Conservation (phyloP, 148 eudicot species). For the Beta vulgaris region DNA sequence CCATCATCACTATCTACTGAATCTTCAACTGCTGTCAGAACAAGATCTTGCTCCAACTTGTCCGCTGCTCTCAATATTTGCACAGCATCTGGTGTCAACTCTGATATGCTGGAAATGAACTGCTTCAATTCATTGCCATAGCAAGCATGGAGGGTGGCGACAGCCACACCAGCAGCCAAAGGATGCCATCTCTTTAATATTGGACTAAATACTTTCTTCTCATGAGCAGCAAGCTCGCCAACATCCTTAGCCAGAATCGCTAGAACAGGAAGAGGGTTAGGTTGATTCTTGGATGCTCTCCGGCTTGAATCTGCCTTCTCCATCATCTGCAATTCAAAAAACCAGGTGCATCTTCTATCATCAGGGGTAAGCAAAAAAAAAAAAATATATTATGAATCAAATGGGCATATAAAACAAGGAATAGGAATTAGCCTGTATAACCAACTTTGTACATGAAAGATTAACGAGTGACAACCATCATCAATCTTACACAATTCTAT, state of each 20-base stretch:
- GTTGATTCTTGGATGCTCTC: conserved; percentile 88
- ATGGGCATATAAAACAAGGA: neutral
- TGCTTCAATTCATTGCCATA: conserved; percentile 95
- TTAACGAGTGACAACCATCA: neutral
- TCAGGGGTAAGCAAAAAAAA: neutral
- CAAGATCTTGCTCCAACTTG: conserved; percentile 92
- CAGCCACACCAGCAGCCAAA: conserved; percentile 94
- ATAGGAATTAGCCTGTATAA: neutral
- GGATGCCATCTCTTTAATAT: conserved; percentile 95
- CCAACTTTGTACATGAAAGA: neutral
- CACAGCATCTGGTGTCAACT: conserved; percentile 93
- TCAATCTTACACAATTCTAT: neutral
- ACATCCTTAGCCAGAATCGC: conserved; percentile 96
- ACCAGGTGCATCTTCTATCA: conserved; percentile 16
- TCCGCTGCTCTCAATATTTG: conserved; percentile 90
- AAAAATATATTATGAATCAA: neutral
- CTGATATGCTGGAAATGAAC: conserved; percentile 69
- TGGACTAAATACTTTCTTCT: conserved; percentile 79
- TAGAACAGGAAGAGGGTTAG: conserved; percentile 83
- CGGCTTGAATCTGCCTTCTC: conserved; percentile 96
- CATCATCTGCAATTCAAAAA: conserved; percentile 64
- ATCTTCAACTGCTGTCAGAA: conserved; percentile 95
- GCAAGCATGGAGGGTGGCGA: conserved; percentile 96
- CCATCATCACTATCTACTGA: conserved; percentile 99
- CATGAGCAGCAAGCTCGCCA: conserved; percentile 78